phyloP scores from a whole-genome alignment of 202 grass and related monocot genomes.

The Eragrostis tef region DNA sequence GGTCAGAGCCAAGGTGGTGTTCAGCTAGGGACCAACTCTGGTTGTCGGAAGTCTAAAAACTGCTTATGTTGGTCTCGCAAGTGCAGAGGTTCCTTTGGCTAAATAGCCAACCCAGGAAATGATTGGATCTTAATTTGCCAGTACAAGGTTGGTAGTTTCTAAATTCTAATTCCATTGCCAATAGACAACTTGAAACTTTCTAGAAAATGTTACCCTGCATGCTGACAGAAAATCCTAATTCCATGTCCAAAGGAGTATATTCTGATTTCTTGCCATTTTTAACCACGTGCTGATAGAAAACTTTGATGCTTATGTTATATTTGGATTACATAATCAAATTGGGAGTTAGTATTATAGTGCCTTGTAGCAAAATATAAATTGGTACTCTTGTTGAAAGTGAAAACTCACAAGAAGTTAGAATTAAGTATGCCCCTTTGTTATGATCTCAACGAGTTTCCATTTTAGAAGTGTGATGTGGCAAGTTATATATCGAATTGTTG shows the following conservation, averaged over 20 bases:
- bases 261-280: no score
- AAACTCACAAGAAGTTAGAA: not conserved
- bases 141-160: constrained; percentile 46
- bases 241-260: no score
- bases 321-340: constrained; percentile 11
- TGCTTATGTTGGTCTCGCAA: constrained; percentile 69
- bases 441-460: constrained; percentile 8
- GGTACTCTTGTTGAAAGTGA: not conserved
- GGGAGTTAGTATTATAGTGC: not conserved
- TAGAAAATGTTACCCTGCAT: no score
- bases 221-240: no score
- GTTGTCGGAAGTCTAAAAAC: constrained; percentile 48
- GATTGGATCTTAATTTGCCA: constrained; percentile 19
- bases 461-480: constrained; percentile 3
- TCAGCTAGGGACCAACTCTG: constrained; percentile 38
- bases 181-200: not conserved
- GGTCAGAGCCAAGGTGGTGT: constrained; percentile 55
- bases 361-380: not conserved
- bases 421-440: not conserved
- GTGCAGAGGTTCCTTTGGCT: constrained; percentile 76
- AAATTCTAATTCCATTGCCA: constrained; percentile 5
- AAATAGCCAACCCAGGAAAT: constrained; percentile 16
- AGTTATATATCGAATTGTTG: constrained; percentile 13
- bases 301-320: not conserved
- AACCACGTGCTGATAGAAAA: not conserved